Percentiles rank a stretch among this genome's conserved stretches.
These are phyloP conservation scores for Magnolia kwangsiensis DNA, from an alignment of 164 flowering plant species.

Conservation along the genomic window DNA sequence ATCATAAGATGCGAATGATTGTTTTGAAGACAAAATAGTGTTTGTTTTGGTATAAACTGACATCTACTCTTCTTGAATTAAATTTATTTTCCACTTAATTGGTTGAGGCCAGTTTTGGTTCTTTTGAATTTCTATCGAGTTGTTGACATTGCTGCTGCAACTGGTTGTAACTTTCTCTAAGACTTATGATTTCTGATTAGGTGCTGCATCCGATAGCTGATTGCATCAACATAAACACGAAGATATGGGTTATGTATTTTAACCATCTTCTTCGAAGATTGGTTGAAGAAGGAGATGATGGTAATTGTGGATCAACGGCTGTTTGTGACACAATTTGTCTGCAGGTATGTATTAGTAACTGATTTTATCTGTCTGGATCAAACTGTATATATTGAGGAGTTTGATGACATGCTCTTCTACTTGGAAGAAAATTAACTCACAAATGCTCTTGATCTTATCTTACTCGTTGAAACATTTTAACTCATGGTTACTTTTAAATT, in stretches of 20 bases:
- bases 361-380: neutral
- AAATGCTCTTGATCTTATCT: neutral
- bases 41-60: no score
- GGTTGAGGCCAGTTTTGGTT: neutral
- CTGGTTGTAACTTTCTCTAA: conserved; percentile 4
- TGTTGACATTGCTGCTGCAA: neutral
- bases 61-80: neutral
- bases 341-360: conserved; percentile 50
- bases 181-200: conserved; percentile 30
- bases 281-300: conserved; percentile 84
- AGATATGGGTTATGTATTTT: conserved; percentile 85
- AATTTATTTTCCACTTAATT: neutral
- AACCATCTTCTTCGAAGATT: conserved; percentile 71
- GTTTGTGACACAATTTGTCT: conserved; percentile 86
- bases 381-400: neutral
- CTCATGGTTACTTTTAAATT: no score
- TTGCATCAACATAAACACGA: conserved; percentile 73
- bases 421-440: no score
- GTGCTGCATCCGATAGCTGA: conserved; percentile 79
- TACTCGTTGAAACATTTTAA: no score
- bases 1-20: no score
- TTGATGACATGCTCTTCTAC: no score
- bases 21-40: no score
- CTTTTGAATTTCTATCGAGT: neutral
- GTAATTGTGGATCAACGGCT: conserved; percentile 87